Conservation (phyloP, 306 rosid species). For the Vigna reflexopilosa region DNA sequence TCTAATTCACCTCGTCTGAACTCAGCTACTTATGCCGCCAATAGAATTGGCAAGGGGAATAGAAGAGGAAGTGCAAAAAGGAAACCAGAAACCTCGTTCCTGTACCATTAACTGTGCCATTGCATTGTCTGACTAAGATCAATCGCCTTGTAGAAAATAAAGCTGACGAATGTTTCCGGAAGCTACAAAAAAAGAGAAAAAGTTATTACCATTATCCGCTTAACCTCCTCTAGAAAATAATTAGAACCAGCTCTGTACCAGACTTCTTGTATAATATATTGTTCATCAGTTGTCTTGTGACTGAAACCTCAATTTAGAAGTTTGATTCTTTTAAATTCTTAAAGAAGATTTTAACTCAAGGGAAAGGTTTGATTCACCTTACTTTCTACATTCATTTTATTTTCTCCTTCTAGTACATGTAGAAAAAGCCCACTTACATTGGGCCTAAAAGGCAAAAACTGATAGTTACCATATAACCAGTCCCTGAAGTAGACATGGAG, state of each 20-base stretch:
- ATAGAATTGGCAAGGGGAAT: slow-evolving; percentile 48
- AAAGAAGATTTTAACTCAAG: background rate
- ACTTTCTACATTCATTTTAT: background rate
- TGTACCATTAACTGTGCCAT: slow-evolving; percentile 51
- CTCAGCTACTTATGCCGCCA: slow-evolving; percentile 54
- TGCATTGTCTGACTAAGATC: slow-evolving; percentile 40
- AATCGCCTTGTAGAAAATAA: slow-evolving; percentile 92
- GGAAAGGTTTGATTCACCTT: background rate
- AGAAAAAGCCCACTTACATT: background rate
- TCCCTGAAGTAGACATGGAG: slow-evolving; percentile 88
- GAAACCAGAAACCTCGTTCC: slow-evolving; percentile 52
- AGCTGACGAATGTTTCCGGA: slow-evolving; percentile 98
- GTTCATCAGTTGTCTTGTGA: slow-evolving; percentile 17
- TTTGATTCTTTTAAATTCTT: background rate
- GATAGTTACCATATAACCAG: slow-evolving; percentile 86
- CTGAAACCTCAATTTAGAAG: background rate
- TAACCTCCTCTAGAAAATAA: background rate
- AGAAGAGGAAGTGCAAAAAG: slow-evolving; percentile 44
- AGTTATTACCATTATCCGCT: slow-evolving; percentile 4
- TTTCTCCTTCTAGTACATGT: background rate
- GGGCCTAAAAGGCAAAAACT: background rate
- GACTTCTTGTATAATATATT: slow-evolving; percentile 3
- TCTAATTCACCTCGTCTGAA: slow-evolving; percentile 47
- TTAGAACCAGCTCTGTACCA: slow-evolving; percentile 6
- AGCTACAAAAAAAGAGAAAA: slow-evolving; percentile 62